Conservation (phyloP, 2,329 filamentous ascomycete genomes). For the Bipolaris sorokiniana region DNA sequence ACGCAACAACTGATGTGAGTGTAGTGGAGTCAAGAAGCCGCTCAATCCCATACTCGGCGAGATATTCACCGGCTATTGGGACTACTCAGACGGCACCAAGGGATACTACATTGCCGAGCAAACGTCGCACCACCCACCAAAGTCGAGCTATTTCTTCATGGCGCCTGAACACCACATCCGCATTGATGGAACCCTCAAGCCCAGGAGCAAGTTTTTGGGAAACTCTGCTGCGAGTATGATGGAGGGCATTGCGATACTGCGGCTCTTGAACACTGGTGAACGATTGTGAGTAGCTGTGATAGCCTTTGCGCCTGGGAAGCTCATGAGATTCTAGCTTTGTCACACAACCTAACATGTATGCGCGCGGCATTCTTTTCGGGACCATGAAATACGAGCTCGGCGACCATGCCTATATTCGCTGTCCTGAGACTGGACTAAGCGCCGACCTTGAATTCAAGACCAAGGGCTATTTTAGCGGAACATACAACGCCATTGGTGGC, state of each 20-base stretch:
- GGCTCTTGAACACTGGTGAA: constrained; percentile 83
- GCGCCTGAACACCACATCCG: constrained; percentile 91
- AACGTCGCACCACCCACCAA: constrained; percentile 96
- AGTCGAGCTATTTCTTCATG: constrained; percentile 99
- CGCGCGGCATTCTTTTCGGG: constrained; percentile 92
- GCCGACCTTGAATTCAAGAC: constrained; percentile 98
- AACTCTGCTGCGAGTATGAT: constrained; percentile 98
- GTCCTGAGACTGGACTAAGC: constrained; percentile 82
- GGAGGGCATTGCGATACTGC: constrained; percentile 92
- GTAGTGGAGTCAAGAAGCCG: constrained; percentile 95
- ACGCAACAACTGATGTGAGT: constrained; percentile 34
- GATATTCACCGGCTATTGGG: constrained; percentile 94
- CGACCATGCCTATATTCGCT: constrained; percentile 91
- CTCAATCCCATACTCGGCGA: constrained; percentile 96
- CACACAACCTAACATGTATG: constrained; percentile 99
- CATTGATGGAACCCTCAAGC: constrained; percentile 94
- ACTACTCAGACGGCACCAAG: constrained; percentile 79
- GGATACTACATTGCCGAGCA: constrained; percentile 98
- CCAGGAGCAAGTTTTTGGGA: constrained; percentile 90
- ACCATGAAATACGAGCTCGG: constrained; percentile 99
- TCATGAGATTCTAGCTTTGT: constrained; percentile 67
- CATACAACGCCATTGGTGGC: constrained; percentile 94
- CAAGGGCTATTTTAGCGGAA: constrained; percentile 95
- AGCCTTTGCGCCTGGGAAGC: neutral
- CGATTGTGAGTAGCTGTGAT: constrained; percentile 69